phyloP scores from a whole-genome alignment of 1,284 basidiomycete genomes.

The Tausonia pullulans region DNA sequence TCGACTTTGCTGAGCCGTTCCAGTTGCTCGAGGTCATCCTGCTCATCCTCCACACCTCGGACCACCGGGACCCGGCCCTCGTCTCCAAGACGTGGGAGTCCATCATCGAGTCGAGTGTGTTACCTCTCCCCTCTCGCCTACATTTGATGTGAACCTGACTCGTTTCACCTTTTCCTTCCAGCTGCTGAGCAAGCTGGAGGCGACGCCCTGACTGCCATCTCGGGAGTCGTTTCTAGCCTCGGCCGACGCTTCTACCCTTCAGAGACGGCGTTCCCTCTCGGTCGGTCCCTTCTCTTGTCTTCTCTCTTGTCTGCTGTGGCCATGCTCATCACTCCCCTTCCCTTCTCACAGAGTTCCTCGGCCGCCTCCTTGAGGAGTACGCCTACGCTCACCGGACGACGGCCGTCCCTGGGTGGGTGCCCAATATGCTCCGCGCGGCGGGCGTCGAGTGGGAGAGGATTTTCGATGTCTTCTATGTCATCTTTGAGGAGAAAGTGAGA shows the following conservation, averaged over 20 bases:
- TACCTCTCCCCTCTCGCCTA: neutral
- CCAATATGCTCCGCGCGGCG: conserved; percentile 61
- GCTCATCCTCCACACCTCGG: conserved; percentile 84
- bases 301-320: neutral
- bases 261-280: conserved; percentile 75
- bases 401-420: conserved; percentile 59
- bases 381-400: conserved; percentile 2
- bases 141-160: neutral
- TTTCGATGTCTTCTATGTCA: conserved; percentile 73
- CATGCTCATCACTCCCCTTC: neutral
- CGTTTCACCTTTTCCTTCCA: neutral
- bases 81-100: conserved; percentile 79
- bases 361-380: conserved; percentile 1
- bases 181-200: neutral
- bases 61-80: conserved; percentile 73
- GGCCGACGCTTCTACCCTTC: conserved; percentile 81
- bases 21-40: conserved; percentile 75
- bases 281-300: conserved; percentile 39
- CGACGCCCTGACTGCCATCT: conserved; percentile 33
- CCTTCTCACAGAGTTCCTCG: conserved; percentile 6
- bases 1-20: conserved; percentile 77
- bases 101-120: conserved; percentile 65
- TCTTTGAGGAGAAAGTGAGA: conserved; percentile 73
- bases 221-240: conserved; percentile 54
- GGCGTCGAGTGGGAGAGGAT: conserved; percentile 62